Conservation (phyloP, 352 stramenopile species). For the Globisporangium nodosum region DNA sequence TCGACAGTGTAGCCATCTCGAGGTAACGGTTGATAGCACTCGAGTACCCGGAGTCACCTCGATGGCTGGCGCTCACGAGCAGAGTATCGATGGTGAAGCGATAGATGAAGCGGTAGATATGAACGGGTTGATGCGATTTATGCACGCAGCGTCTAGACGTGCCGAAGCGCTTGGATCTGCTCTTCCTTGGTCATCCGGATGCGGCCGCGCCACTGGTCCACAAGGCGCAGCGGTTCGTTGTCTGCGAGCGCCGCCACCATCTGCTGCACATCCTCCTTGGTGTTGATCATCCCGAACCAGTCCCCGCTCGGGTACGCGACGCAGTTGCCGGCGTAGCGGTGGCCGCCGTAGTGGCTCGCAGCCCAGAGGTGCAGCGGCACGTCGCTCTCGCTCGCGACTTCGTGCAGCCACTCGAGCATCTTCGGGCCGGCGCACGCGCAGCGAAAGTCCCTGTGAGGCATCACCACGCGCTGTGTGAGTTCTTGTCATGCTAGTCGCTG, state of each 20-base stretch:
- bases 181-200: constrained; percentile 43
- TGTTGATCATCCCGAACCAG: constrained; percentile 73
- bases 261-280: constrained; percentile 31
- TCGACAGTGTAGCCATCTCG: no score
- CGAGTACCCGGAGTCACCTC: no score
- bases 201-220: constrained; percentile 59
- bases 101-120: no score
- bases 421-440: constrained; percentile 70
- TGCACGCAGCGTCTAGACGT: constrained; percentile 3
- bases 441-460: constrained; percentile 43
- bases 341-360: constrained; percentile 67
- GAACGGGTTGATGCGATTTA: no score
- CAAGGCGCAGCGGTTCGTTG: constrained; percentile 36
- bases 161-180: constrained; percentile 42
- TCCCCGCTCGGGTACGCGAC: constrained; percentile 72
- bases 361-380: constrained; percentile 46
- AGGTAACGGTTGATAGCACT: no score
- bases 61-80: no score
- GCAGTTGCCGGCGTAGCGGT: constrained; percentile 65
- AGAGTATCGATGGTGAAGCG: no score
- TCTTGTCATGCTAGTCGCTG: no score
- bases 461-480: neutral
- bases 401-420: constrained; percentile 56
- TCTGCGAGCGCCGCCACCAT: constrained; percentile 39
- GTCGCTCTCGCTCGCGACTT: constrained; percentile 20